Evolutionary conservation across 257 asterid genomes (phyloP).

Genomic region (Rauvolfia tetraphylla): DNA sequence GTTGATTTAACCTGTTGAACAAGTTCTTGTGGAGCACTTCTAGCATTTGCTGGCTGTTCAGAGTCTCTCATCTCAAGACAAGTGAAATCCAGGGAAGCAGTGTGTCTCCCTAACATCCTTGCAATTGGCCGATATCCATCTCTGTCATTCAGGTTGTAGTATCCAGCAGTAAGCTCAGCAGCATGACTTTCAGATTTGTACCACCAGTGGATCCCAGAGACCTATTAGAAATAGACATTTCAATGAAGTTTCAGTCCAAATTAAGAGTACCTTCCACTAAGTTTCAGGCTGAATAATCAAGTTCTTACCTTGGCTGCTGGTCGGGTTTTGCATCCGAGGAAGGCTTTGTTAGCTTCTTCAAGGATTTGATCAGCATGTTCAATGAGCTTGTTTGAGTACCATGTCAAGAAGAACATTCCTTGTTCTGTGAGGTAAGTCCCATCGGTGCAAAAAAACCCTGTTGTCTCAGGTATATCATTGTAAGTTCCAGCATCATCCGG

Average conservation of each 20-base stretch:
- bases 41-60: constrained; percentile 33
- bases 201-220: constrained; percentile 41
- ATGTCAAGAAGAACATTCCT: constrained; percentile 35
- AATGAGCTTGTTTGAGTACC: constrained; percentile 37
- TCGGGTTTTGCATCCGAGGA: constrained; percentile 30
- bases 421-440: constrained; percentile 30
- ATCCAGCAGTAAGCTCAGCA: constrained; percentile 40
- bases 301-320: constrained; percentile 32
- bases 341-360: constrained; percentile 38
- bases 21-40: constrained; percentile 34
- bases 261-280: not conserved
- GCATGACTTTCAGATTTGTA: constrained; percentile 32
- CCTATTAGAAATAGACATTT: constrained; percentile 17
- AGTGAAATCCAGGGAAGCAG: constrained; percentile 34
- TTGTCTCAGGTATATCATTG: constrained; percentile 27
- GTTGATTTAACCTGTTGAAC: constrained; percentile 28
- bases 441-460: constrained; percentile 26
- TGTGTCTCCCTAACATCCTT: constrained; percentile 31
- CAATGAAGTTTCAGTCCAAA: not conserved
- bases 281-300: not conserved
- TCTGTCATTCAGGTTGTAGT: constrained; percentile 24
- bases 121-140: constrained; percentile 39
- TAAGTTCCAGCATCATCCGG: constrained; percentile 41
- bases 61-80: constrained; percentile 40
- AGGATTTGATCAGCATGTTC: constrained; percentile 39